Percentiles rank a stretch among this genome's conserved stretches.
phyloP scores from a whole-genome alignment of 495 filamentous ascomycete genomes.

The Neurospora sp. region DNA sequence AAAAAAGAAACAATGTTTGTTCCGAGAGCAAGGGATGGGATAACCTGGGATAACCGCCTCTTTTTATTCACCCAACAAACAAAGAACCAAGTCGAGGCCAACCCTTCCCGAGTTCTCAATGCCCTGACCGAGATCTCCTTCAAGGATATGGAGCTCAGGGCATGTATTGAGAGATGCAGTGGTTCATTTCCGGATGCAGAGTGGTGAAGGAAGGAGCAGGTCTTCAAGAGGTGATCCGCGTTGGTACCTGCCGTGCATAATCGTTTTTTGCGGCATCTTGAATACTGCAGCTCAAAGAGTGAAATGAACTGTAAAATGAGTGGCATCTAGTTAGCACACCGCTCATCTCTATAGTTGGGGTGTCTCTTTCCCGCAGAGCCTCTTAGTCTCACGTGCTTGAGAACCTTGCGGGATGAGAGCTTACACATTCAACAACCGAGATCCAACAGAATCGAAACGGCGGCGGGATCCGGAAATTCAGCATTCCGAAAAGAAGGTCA shows the following conservation, averaged over 20 bases:
- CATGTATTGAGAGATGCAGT: not conserved
- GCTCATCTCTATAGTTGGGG: not conserved
- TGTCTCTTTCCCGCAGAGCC: not conserved
- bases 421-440: not conserved
- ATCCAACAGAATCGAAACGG: not conserved
- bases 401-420: not conserved
- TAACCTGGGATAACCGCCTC: not conserved
- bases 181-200: not conserved
- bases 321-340: not conserved
- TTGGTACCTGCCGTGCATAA: not conserved
- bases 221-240: not conserved
- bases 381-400: not conserved
- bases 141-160: not conserved
- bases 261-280: not conserved
- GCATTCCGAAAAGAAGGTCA: not conserved
- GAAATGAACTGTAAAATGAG: not conserved
- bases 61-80: not conserved
- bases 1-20: not conserved
- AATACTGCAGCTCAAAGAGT: not conserved
- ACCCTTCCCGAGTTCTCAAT: not conserved
- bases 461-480: not conserved
- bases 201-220: not conserved
- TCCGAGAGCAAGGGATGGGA: not conserved
- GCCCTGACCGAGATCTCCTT: not conserved
- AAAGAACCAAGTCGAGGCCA: not conserved